Base-by-base conservation (phyloP, 352 stramenopile species). In the Globisporangium takayamanum region DNA sequence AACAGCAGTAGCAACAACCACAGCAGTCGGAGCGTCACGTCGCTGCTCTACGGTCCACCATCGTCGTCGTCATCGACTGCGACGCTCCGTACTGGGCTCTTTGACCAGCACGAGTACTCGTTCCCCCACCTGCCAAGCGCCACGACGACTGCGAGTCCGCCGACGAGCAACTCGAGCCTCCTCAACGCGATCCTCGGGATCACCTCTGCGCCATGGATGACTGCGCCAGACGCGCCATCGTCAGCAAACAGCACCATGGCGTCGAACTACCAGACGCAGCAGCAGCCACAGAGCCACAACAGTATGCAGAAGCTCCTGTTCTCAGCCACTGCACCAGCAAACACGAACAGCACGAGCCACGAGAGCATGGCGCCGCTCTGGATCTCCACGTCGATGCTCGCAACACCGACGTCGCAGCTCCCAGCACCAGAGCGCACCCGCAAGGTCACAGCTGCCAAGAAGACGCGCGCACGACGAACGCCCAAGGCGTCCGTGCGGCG, bases 341-440 rank as follows among this genome's bases (percentile, higher is more conserved):
- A 33, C 11, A 39, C 48, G 16, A 50, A 11, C 10, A 33, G n/a
- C 26, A 54, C 26, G 37, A 20, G 18, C 0, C 36, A 52, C 10
- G 54, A 59, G 3, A 44, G 30, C 30, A 5, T 22, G 18, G 37
- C 22, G 11, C 50, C 57, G 37, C 42, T 66, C n/a, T 61, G 59
- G 53, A 66, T 61, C 54, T 66, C 59, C 14, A 25, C 59, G 59
- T 66, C 59, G 15, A 59, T 59, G 59, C 50, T 64, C 25, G 26
- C 45, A 46, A 58, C 59, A 22, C 50, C 59, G 14, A 64, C 59
- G 16, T 59, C 59, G 8, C 59, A 64, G 26, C 22, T 64, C 0
- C 51, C 51, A 25, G 51, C 46, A 6, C 51, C 53, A 2, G 51
- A 64, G 46, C 37, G 48, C 22, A 45, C n/a, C 22, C 59, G 53